A percentile compares a stretch with the other conserved stretches of the same genome.
These are phyloP conservation scores for Trichoderma gamsii DNA, from an alignment of 495 filamentous ascomycete species.

Conservation along the genomic window DNA sequence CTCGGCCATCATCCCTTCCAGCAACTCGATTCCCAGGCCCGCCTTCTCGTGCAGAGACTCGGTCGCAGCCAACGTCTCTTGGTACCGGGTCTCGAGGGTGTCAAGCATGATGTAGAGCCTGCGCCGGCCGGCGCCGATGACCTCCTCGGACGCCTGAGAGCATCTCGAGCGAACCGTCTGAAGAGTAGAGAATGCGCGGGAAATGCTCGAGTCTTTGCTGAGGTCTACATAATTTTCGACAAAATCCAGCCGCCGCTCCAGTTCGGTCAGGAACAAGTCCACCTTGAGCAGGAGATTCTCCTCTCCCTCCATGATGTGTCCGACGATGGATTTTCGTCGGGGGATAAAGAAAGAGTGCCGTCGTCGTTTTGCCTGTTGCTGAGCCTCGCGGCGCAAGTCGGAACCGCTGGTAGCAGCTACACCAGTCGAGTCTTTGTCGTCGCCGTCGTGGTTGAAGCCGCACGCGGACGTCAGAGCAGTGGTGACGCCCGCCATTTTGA, in stretches of 20 bases:
- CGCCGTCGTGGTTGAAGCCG: neutral
- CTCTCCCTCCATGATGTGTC: constrained; percentile 55
- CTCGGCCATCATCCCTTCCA: constrained; percentile 77
- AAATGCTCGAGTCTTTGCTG: constrained; percentile 74
- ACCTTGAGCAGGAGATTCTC: constrained; percentile 70
- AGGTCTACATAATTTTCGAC: constrained; percentile 83
- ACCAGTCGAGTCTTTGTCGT: neutral
- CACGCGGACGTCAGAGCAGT: constrained; percentile 14
- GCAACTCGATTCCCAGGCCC: constrained; percentile 74
- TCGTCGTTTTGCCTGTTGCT: constrained; percentile 36
- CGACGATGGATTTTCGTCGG: constrained; percentile 56
- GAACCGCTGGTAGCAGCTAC: constrained; percentile 15
- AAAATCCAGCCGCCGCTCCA: constrained; percentile 80
- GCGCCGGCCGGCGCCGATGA: constrained; percentile 80
- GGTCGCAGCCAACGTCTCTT: constrained; percentile 77
- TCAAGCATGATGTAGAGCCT: constrained; percentile 86
- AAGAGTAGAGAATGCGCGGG: constrained; percentile 73
- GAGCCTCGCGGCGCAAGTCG: constrained; percentile 28
- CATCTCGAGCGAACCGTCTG: constrained; percentile 84
- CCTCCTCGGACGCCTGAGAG: constrained; percentile 81
- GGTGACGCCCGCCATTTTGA: constrained; percentile 14
- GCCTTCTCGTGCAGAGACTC: constrained; percentile 89
- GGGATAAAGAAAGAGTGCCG: constrained; percentile 62
- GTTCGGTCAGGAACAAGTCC: constrained; percentile 81
- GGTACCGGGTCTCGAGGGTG: constrained; percentile 84